Evolutionary conservation across 106 monocot species (phyloP), one percentile per base, ranked within the genome.

Genomic region (Allium fistulosum): DNA sequence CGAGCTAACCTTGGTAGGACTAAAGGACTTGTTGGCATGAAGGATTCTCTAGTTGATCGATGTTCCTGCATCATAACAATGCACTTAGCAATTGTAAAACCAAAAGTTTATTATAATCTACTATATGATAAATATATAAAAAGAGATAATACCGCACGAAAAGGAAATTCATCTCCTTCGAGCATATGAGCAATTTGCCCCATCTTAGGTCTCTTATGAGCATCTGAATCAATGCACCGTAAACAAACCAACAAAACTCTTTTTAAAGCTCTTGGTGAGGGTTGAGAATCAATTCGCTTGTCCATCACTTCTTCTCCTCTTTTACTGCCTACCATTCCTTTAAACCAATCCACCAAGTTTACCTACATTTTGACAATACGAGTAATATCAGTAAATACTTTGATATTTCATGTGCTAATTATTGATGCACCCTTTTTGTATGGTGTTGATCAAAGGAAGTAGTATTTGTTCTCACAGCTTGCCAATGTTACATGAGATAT

Each of bases 321-420:
- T 57, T 81, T 80, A 61, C 80, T 84, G 51, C 77, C 82, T 49
- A 91, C 88, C 81, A 84, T 78, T 8, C 81, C 79, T 73, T 79
- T 96, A 61, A 96, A 96, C 95, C 95, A 96, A 14, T 91, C 91
- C 12, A 91, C 95, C 71, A 96, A 73, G 64, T 88, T 91, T 37
- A 96, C 91, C 94, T 94, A 71, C 16, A 69, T 10, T 67, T 50
- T 47, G 9, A 37, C 37, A 37, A 37, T 37, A 37, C 37, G 5
- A 5, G 37, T 37, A 10, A 11, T 67, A 11, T 14, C n/a, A 49
- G 10, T 50, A 11, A 62, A 53, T n/a, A 10, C 9, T 67, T 6
- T 11, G 26, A 67, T 18, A 28, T 9, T 56, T 53, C 61, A 56
- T 62, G 48, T 48, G 51, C 26, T 51, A 26, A 10, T 7, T 7